A percentile compares a stretch with the other conserved stretches of the same genome.
Evolutionary conservation across 2,329 filamentous ascomycete genomes (phyloP).

Genomic region (Neofusicoccum cordaticola): DNA sequence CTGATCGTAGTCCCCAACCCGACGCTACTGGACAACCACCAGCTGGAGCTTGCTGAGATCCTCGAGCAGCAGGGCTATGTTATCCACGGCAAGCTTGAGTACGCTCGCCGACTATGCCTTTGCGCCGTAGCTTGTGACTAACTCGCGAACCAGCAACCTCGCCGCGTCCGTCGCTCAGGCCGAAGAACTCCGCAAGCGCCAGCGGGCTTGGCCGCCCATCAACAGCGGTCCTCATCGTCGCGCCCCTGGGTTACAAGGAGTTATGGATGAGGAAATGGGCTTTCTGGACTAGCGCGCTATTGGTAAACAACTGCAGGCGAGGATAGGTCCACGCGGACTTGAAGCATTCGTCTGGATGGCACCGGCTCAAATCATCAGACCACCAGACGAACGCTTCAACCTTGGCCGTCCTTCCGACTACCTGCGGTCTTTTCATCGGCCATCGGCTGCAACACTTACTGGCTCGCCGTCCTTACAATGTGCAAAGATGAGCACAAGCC

Average conservation of each 20-base stretch:
- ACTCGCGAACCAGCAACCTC: conserved; percentile 41
- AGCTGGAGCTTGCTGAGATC: conserved; percentile 78
- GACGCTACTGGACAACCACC: conserved; percentile 81
- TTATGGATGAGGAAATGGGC: conserved; percentile 59
- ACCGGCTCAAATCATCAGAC: too few relatives aligned
- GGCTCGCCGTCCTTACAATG: background rate
- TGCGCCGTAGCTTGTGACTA: background rate
- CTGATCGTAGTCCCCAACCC: conserved; percentile 90
- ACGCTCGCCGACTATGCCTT: conserved; percentile 27
- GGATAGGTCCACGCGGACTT: too few relatives aligned
- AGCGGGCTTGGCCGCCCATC: conserved; percentile 51
- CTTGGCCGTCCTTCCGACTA: too few relatives aligned
- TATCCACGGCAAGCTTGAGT: conserved; percentile 67
- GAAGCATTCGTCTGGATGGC: background rate
- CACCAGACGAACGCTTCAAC: too few relatives aligned
- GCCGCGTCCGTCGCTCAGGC: conserved; percentile 46
- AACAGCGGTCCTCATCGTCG: conserved; percentile 44
- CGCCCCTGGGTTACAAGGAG: conserved; percentile 45
- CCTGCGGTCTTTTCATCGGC: too few relatives aligned
- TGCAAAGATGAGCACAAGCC: too few relatives aligned
- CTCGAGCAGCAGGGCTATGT: conserved; percentile 74
- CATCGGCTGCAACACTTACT: background rate
- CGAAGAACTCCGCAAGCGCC: conserved; percentile 44
- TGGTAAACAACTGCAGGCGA: too few relatives aligned
- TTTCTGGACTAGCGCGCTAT: conserved; percentile 46